Evolutionary conservation across 2,329 filamentous ascomycete genomes (phyloP), one percentile per base, ranked within the genome.

Genomic region (Lecanoromycetidae sp.): DNA sequence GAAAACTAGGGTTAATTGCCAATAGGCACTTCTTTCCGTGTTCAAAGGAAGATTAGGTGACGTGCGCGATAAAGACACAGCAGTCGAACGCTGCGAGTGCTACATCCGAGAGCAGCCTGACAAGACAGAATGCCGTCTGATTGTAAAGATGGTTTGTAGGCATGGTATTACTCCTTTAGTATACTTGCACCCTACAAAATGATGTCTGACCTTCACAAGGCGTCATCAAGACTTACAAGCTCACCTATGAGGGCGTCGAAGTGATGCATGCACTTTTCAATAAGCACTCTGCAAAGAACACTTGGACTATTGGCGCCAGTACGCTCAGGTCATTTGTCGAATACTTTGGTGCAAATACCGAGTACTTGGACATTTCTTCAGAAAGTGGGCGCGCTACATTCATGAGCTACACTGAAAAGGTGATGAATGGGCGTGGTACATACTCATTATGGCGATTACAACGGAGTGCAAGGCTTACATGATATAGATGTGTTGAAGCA

Each of bases 231-330:
- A 80, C 74, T 2, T 81, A 79, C 60, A 77, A 74, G 52, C 64
- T 82, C 48, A 80, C 74, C 0, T 82, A 81, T 55, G 78, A 82
- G 58, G 66, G 76, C 13, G 70, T 71, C 8, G 71, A 77, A 46
- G 69, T 79, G 32, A 76, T 80, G 63, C 77, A 80, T 60, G 78
- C 78, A 2, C 64, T 79, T 0, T 82, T 82, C 59, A 76, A 81
- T 61, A 70, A 68, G 32, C 69, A 66, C 12, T 65, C 66, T 22
- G 71, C 76, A 2, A 68, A 65, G 13, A 80, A 79, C 52, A 65
- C 71, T 32, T 82, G 78, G 77, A 69, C 62, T 34, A 75, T 80
- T 47, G 69, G 74, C 35, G 70, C 78, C 4, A 66, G 67, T 20
- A 70, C 76, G 12, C 61, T 81, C 29, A 71, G 71, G 57, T 76